Conservation (phyloP, 306 rosid genomes). For the Senna siamea region DNA sequence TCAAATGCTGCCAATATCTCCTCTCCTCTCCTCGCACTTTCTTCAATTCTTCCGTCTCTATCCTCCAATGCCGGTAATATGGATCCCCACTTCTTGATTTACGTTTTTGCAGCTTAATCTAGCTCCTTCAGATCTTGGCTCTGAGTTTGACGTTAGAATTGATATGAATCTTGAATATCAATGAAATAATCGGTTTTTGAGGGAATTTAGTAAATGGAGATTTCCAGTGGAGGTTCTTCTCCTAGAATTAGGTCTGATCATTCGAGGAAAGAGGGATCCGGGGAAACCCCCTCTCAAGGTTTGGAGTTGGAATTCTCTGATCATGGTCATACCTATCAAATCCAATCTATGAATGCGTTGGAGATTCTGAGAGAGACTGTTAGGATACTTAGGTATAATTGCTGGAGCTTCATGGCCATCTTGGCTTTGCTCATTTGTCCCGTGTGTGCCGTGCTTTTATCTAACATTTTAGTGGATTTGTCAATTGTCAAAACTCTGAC, state of each 20-base stretch:
- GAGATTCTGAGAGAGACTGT: constrained; percentile 89
- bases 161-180: constrained; percentile 21
- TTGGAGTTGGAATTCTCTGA: constrained; percentile 51
- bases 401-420: constrained; percentile 69
- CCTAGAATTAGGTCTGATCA: constrained; percentile 61
- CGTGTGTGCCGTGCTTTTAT: constrained; percentile 71
- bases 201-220: constrained; percentile 50
- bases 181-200: constrained; percentile 27
- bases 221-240: constrained; percentile 53
- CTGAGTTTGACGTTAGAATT: too few relatives aligned
- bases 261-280: constrained; percentile 59
- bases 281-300: constrained; percentile 45
- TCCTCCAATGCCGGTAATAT: constrained; percentile 17
- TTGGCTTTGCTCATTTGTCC: constrained; percentile 78
- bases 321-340: constrained; percentile 33
- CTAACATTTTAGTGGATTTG: constrained; percentile 71
- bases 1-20: constrained; percentile 7
- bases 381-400: constrained; percentile 81
- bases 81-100: constrained; percentile 25
- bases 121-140: constrained; percentile 44
- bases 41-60: constrained; percentile 3
- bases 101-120: constrained; percentile 33
- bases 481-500: constrained; percentile 67
- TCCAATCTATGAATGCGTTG: constrained; percentile 83
- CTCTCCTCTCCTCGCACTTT: neutral